Base-by-base conservation (phyloP, 2,329 filamentous ascomycete genomes). In the Rutstroemia sp. region DNA sequence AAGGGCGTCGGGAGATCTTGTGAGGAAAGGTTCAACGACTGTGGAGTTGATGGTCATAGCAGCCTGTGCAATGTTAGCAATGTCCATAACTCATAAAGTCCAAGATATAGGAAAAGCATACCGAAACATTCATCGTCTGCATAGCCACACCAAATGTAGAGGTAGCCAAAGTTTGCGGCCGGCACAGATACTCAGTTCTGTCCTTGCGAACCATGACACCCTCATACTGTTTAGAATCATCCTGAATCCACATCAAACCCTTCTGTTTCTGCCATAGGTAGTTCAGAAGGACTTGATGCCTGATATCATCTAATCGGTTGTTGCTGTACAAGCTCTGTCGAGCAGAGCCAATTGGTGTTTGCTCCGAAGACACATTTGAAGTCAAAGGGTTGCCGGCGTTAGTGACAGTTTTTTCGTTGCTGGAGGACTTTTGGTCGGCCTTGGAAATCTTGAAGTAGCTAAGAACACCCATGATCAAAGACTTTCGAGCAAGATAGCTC, bases 181-280 rank as follows among this genome's bases (percentile, higher is more conserved):
- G 89, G 1, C 86, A 82, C 74, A 89, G 83, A 70, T 90, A 92
- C 56, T 82, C 77, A 17, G 84, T 84, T 60, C 79, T 79, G 17
- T 77, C 69, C 67, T 88, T 89, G 62, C 87, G 80, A 48, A 92
- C 73, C 25, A 92, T 72, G 25, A 90, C 86, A 62, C 88, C 88
- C 69, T 91, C 87, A 7, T 83, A 71, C 61, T 85, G 80, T 16
- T 84, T 84, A 48, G 78, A 83, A 34, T 79, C 81, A 63, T 89
- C 84, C 34, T 81, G 81, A 17, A 90, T 83, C 88, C 88, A 91
- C 40, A 89, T 77, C 60, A 83, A 80, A 12, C 81, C 80, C 66
- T 86, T 89, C 72, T 90, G 87, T 68, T 91, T 86, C 70, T 91
- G 87, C 71, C 89, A 89, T 34, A 92, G 76, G 69, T 89, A 89